Evolutionary conservation across 768 basidiomycete species (phyloP), one percentile per base, ranked within the genome.

Genomic region (Tulasnella sp.): DNA sequence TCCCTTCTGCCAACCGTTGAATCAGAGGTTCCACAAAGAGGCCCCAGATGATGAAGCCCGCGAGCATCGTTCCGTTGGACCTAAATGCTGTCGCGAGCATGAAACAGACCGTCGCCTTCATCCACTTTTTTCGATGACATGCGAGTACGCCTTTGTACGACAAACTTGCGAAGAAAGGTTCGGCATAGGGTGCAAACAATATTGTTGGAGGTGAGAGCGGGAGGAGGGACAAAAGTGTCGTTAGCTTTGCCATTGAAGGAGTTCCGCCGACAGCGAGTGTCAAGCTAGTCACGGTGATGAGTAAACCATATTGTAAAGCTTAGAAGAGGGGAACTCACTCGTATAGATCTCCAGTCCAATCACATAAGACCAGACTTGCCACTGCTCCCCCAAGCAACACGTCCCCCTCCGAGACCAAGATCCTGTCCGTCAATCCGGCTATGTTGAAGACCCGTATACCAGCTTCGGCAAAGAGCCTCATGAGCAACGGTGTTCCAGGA

Each of bases 151-250:
- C 95, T 83, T 86, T 87, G 84, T 97, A 97, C 0, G 95, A 93
- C 37, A 94, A 86, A 81, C 90, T 90, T 0, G 96, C 93, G 85
- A 94, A 97, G 85, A 96, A 93, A 0, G 96, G 94, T 83, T 99
- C 97, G 75, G 87, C 91, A 85, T 94, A 97, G 0, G 93, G 89
- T 0, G 93, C 92, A 72, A 93, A 89, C 37, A 91, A 89, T 31
- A 94, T 85, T 0, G 93, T 92, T 0, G 90, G 89, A 2, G 96
- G 96, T 72, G 96, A 95, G 77, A 93, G 94, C 0, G 95, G 90
- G 7, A 99, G 83, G 64, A 96, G 87, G 34, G 94, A 96, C 28
- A 98, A 87, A 28, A 92, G 81, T 0, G 91, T 84, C 0, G 93
- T 87, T 22, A 94, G 87, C 54, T 89, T 86, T 2, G 96, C 93